Conservation (phyloP, 768 basidiomycete genomes). For the Suillus alpinus region DNA sequence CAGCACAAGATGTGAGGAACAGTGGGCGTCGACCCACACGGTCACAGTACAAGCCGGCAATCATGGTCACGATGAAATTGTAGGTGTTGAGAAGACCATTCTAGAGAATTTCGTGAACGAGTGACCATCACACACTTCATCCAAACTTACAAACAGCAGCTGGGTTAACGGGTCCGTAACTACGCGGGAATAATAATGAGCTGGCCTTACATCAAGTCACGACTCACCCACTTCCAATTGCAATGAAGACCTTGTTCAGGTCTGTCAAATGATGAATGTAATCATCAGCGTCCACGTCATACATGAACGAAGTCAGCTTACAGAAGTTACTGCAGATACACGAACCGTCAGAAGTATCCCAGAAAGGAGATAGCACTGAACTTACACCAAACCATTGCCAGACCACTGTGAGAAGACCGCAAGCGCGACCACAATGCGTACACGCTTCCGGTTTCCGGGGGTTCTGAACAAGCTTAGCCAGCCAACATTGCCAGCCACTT, state of each 20-base stretch:
- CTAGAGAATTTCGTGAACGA: constrained; percentile 20
- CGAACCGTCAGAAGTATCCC: not conserved
- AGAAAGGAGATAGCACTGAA: not conserved
- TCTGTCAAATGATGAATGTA: constrained; percentile 19
- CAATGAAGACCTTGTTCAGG: constrained; percentile 51
- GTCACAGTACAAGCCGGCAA: constrained; percentile 49
- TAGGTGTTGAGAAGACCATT: constrained; percentile 56
- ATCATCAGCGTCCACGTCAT: not conserved
- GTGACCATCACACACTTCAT: not conserved
- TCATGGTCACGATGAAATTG: constrained; percentile 52
- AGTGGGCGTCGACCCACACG: constrained; percentile 47
- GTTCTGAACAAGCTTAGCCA: constrained; percentile 47
- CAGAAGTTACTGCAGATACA: constrained; percentile 22
- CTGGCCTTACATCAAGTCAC: not conserved
- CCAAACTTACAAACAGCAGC: constrained; percentile 34
- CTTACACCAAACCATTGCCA: constrained; percentile 48
- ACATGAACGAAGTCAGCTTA: constrained; percentile 11
- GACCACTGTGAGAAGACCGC: constrained; percentile 63
- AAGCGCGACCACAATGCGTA: constrained; percentile 56
- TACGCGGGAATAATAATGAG: constrained; percentile 9
- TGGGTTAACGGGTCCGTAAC: constrained; percentile 46
- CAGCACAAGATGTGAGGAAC: constrained; percentile 46
- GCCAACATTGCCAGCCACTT: constrained; percentile 38
- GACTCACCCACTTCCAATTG: constrained; percentile 41
- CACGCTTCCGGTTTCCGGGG: constrained; percentile 50